phyloP scores from a whole-genome alignment of 768 basidiomycete species.

The Sarcodon sp. region DNA sequence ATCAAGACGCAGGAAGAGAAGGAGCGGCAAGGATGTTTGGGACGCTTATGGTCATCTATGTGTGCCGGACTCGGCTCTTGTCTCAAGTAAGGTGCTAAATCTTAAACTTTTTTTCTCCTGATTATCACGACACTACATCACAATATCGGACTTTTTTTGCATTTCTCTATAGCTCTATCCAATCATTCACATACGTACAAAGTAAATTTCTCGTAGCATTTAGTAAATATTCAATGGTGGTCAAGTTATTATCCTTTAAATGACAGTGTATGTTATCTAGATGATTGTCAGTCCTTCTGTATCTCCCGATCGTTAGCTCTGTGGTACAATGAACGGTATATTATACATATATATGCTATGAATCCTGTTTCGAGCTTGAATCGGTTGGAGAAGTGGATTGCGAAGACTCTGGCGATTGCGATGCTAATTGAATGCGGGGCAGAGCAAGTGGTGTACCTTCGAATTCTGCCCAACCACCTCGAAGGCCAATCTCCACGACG shows the following conservation, averaged over 20 bases:
- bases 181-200: background rate
- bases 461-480: constrained; percentile 54
- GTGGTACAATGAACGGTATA: background rate
- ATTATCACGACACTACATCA: background rate
- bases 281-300: background rate
- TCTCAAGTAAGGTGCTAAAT: background rate
- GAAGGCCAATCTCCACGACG: constrained; percentile 54
- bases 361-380: background rate
- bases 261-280: too few relatives aligned
- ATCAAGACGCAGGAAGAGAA: constrained; percentile 12
- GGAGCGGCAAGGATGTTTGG: background rate
- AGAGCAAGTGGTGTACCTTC: constrained; percentile 42
- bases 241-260: too few relatives aligned
- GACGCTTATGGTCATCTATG: background rate
- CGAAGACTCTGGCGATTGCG: constrained; percentile 1
- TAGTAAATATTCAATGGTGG: too few relatives aligned
- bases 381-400: background rate
- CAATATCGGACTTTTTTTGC: background rate
- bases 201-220: too few relatives aligned
- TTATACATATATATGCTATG: too few relatives aligned
- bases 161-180: background rate
- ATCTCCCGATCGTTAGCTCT: background rate
- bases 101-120: background rate
- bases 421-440: constrained; percentile 25
- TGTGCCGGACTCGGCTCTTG: background rate